Conservation (phyloP, 2,329 filamentous ascomycete genomes). For the Colletotrichum horii region DNA sequence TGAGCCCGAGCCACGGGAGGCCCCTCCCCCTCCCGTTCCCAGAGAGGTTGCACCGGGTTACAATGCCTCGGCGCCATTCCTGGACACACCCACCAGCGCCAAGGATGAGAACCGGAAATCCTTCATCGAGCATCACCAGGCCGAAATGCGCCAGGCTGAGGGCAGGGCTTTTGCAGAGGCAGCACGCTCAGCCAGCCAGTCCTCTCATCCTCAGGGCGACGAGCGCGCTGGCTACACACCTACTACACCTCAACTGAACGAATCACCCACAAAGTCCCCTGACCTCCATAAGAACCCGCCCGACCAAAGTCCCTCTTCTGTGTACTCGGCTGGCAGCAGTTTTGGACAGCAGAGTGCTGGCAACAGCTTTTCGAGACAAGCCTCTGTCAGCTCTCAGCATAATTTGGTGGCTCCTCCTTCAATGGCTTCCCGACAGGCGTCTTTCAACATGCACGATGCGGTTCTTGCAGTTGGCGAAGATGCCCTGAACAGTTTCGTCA, state of each 20-base stretch:
- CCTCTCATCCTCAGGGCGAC: slow-evolving; percentile 33
- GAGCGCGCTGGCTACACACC: slow-evolving; percentile 23
- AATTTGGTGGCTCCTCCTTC: slow-evolving; percentile 29
- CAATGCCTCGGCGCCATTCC: slow-evolving; percentile 43
- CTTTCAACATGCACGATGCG: slow-evolving; percentile 47
- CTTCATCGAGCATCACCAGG: slow-evolving; percentile 63
- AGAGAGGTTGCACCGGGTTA: slow-evolving; percentile 34
- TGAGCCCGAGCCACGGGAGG: background rate
- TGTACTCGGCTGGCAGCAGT: slow-evolving; percentile 24
- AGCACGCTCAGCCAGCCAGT: slow-evolving; percentile 34
- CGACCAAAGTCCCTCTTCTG: slow-evolving; percentile 46
- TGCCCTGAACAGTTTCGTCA: slow-evolving; percentile 72
- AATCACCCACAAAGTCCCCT: slow-evolving; percentile 26
- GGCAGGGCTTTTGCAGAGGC: slow-evolving; percentile 63
- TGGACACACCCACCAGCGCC: slow-evolving; percentile 41
- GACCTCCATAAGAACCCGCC: slow-evolving; percentile 24
- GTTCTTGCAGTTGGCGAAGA: slow-evolving; percentile 60
- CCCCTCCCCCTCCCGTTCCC: slow-evolving; percentile 12
- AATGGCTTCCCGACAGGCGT: slow-evolving; percentile 30
- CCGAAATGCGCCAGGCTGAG: slow-evolving; percentile 66
- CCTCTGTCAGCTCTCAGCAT: slow-evolving; percentile 16
- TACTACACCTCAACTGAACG: slow-evolving; percentile 31
- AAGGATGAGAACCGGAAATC: slow-evolving; percentile 61
- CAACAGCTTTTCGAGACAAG: slow-evolving; percentile 19
- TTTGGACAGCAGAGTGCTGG: slow-evolving; percentile 6